A percentile compares a stretch with the other conserved stretches of the same genome.
Evolutionary conservation across 2,329 filamentous ascomycete genomes (phyloP).

Genomic region (Trichoderma asperellum): DNA sequence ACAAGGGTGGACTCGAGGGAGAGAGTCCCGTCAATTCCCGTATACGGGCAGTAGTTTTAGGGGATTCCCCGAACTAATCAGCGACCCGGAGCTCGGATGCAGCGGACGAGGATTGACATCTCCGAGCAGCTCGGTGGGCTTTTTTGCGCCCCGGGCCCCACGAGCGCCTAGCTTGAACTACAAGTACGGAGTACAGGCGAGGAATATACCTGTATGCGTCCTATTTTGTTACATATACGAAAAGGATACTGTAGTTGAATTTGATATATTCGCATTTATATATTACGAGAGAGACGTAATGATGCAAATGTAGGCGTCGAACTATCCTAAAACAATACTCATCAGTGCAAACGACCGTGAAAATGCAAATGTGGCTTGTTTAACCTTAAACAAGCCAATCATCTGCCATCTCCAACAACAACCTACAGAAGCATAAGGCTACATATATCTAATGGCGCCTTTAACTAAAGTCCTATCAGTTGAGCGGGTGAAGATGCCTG

Average conservation of each 20-base stretch:
- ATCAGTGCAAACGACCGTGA: no score
- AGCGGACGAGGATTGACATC: conserved; percentile 13
- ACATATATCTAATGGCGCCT: not conserved
- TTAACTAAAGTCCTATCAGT: not conserved
- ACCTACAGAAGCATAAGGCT: no score
- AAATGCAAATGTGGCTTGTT: not conserved
- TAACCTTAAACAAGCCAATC: no score
- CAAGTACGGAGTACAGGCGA: not conserved
- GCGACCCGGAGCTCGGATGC: conserved; percentile 16
- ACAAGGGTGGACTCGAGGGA: not conserved
- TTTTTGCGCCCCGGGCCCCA: conserved; percentile 1
- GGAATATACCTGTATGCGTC: not conserved
- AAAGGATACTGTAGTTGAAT: not conserved
- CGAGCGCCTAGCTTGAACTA: not conserved
- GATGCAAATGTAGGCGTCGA: no score
- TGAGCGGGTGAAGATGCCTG: not conserved
- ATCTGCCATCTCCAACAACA: no score
- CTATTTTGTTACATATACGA: not conserved
- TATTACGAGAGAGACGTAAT: no score
- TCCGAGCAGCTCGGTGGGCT: conserved; percentile 21
- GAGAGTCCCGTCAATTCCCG: conserved; percentile 20
- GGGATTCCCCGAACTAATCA: not conserved
- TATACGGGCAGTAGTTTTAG: not conserved
- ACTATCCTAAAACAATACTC: no score
- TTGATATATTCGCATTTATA: no score